Base-by-base conservation (phyloP, 2,329 filamentous ascomycete genomes). In the Hawksworthiomyces lignivorus region DNA sequence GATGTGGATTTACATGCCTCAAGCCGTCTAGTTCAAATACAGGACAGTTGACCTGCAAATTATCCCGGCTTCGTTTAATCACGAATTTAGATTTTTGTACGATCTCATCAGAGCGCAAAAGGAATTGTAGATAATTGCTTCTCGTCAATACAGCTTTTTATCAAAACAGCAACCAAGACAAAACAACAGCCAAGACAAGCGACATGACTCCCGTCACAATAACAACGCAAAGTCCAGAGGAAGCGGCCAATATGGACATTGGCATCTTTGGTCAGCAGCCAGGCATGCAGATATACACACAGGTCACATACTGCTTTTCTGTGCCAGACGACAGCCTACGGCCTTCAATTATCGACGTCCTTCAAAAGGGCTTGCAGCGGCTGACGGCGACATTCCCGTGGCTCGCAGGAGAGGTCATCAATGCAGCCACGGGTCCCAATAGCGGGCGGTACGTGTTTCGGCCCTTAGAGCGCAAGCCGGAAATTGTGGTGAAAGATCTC, bases 371-470 rank as follows among this genome's bases (percentile, higher is more conserved):
- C 19, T 59, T 73, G 0, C 48, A 55, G 21, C 56, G 56, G 3
- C 57, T 76, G 0, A 48, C 61, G 0, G 36, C 49, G 0, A 53
- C 29, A 27, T 71, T 75, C 32, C 69, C 67, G 1, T 75, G 67
- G 68, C 45, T 68, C 1, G 63, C 69, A 4, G 71, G 70, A 3
- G 58, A 67, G 22, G 62, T 70, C 0, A 54, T 68, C 22, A 53
- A 58, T 19, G 57, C 64, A 31, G 56, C 51, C 5, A 47, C 50
- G 7, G 46, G 47, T 8, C 39, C 53, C 5, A 54, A 54, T 4
- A 50, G 55, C 0, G 64, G 62, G 17, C 54, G 58, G 0, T 53
- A 22, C 36, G 20, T 11, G 18, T 30, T 35, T 9, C 21, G 20
- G 12, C 17, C 28, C 8, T 21, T 27, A 22, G 61, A 0, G 49